A percentile compares a stretch with the other conserved stretches of the same genome.
These are phyloP conservation scores for Pontederia crassipes DNA, from an alignment of 176 grass and related monocot species.

Conservation along the genomic window DNA sequence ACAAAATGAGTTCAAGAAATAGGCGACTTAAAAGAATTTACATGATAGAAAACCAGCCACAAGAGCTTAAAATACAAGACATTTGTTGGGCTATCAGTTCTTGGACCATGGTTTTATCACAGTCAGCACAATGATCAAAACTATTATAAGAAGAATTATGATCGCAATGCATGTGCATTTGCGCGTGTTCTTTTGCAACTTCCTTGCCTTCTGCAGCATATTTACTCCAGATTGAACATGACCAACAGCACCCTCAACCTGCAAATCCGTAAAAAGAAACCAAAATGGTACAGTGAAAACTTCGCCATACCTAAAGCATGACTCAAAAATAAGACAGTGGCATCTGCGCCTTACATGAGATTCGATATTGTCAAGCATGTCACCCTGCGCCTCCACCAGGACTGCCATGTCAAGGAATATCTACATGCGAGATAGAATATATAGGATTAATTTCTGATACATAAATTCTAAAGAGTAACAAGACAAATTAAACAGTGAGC, in stretches of 20 bases:
- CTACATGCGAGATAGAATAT: constrained; percentile 23
- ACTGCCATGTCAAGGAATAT: constrained; percentile 75
- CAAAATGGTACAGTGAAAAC: too few relatives aligned
- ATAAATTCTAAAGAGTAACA: not conserved
- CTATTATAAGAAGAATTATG: constrained; percentile 45
- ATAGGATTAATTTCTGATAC: not conserved
- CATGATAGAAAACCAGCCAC: too few relatives aligned
- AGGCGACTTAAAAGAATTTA: too few relatives aligned
- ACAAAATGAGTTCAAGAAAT: too few relatives aligned
- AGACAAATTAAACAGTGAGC: not conserved
- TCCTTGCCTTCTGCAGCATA: constrained; percentile 43
- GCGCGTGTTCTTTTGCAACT: constrained; percentile 50
- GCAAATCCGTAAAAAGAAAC: constrained; percentile 2
- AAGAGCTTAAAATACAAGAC: too few relatives aligned
- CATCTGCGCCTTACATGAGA: constrained; percentile 27
- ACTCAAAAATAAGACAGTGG: constrained; percentile 1
- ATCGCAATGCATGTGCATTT: constrained; percentile 70
- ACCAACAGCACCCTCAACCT: constrained; percentile 46
- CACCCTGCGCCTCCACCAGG: constrained; percentile 62
- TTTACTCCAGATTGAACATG: constrained; percentile 39
- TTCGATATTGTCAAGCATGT: constrained; percentile 65
- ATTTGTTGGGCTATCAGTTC: not conserved
- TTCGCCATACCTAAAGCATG: not conserved
- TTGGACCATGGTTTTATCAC: constrained; percentile 41
- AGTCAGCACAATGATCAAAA: constrained; percentile 30